Percentiles rank a stretch among this genome's conserved stretches.
Conservation (phyloP, 495 filamentous ascomycete species). For the Neurospora cerealis region DNA sequence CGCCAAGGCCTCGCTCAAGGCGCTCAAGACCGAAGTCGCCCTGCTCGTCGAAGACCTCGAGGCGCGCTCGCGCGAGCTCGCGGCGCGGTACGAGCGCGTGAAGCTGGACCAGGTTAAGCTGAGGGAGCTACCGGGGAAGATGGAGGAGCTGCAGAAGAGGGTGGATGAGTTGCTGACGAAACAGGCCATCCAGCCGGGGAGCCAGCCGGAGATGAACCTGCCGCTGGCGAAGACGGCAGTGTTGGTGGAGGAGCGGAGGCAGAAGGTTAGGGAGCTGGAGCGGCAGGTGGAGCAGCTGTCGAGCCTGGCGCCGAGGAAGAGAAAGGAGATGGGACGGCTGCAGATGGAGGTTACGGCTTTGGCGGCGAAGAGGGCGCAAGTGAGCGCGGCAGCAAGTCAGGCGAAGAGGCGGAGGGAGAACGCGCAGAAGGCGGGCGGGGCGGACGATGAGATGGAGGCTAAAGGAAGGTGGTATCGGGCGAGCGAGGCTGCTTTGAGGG, state of each 20-base stretch:
- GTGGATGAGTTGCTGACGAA: slow-evolving; percentile 43
- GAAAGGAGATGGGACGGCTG: slow-evolving; percentile 59
- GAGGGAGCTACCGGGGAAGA: slow-evolving; percentile 49
- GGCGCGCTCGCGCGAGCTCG: slow-evolving; percentile 50
- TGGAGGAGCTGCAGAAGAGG: slow-evolving; percentile 49
- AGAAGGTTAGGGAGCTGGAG: slow-evolving; percentile 54
- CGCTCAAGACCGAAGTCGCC: slow-evolving; percentile 71
- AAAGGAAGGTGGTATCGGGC: slow-evolving; percentile 73
- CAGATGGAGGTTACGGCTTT: slow-evolving; percentile 61
- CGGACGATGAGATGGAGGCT: slow-evolving; percentile 73
- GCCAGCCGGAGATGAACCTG: slow-evolving; percentile 35
- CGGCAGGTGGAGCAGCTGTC: slow-evolving; percentile 57
- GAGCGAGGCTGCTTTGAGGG: slow-evolving; percentile 56
- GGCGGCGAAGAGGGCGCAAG: slow-evolving; percentile 59
- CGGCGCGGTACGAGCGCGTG: slow-evolving; percentile 49
- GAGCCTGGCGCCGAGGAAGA: slow-evolving; percentile 56
- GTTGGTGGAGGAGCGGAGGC: slow-evolving; percentile 49
- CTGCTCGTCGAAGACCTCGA: slow-evolving; percentile 65
- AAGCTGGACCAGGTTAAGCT: slow-evolving; percentile 51
- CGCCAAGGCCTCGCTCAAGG: slow-evolving; percentile 66
- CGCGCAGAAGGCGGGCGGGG: slow-evolving; percentile 39
- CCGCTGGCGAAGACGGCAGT: slow-evolving; percentile 49
- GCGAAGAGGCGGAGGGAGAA: slow-evolving; percentile 65
- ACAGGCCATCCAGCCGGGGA: slow-evolving; percentile 8
- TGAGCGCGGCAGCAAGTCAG: slow-evolving; percentile 62